These are phyloP conservation scores for Escallonia rubra DNA, from an alignment of 129 eudicot genomes.

Conservation along the genomic window DNA sequence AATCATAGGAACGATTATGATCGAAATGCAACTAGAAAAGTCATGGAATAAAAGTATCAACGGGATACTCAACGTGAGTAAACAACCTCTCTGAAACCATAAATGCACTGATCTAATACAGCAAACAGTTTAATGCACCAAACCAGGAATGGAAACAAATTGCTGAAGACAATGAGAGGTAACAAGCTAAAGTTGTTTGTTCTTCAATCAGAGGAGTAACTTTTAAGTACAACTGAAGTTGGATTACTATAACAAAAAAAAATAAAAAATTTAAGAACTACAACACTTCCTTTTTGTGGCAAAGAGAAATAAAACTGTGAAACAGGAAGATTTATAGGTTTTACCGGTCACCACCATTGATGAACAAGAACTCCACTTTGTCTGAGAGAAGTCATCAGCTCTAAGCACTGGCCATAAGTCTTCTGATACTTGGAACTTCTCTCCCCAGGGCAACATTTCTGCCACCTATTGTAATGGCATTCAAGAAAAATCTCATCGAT, in stretches of 20 bases:
- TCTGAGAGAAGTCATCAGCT: conserved; percentile 73
- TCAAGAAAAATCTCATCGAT: conserved; percentile 91
- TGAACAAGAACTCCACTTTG: conserved; percentile 92
- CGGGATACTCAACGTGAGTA: too few relatives aligned
- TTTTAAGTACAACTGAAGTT: not conserved
- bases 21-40: too few relatives aligned
- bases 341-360: conserved; percentile 83
- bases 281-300: not conserved
- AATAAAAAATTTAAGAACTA: not conserved
- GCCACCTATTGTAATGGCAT: conserved; percentile 97
- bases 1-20: too few relatives aligned
- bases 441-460: conserved; percentile 93
- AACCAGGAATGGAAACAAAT: not conserved
- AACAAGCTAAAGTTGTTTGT: not conserved
- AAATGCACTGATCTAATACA: too few relatives aligned
- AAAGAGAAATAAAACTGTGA: not conserved
- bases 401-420: conserved; percentile 71
- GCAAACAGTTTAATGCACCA: not conserved
- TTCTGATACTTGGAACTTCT: conserved; percentile 75
- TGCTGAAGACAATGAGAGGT: not conserved
- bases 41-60: too few relatives aligned
- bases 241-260: not conserved
- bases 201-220: not conserved
- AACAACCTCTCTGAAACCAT: too few relatives aligned
- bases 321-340: not conserved